phyloP scores from a whole-genome alignment of 176 grass and related monocot genomes.

The Juncus effusus region DNA sequence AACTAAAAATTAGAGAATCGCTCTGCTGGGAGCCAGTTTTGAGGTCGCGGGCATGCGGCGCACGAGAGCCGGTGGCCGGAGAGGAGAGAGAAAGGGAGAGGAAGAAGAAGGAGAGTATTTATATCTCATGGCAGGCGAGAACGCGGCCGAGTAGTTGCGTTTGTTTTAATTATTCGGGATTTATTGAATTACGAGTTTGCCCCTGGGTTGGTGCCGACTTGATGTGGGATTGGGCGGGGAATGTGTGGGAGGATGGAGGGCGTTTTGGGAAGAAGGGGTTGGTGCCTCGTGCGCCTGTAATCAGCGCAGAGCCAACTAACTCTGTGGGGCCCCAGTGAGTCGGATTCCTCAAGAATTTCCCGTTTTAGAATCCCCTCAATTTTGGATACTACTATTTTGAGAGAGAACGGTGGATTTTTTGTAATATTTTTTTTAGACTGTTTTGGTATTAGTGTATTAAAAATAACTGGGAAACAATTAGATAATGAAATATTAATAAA shows the following conservation, averaged over 20 bases:
- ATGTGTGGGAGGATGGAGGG: neutral
- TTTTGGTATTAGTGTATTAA: too few relatives aligned
- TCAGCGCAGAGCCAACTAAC: conserved; percentile 19
- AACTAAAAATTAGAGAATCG: neutral
- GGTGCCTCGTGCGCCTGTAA: conserved; percentile 10
- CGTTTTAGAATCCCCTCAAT: too few relatives aligned
- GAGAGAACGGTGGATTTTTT: too few relatives aligned
- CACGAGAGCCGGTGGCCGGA: conserved; percentile 14
- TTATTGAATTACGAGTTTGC: conserved; percentile 7
- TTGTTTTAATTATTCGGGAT: conserved; percentile 2
- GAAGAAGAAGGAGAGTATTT: neutral
- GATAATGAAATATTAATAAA: too few relatives aligned
- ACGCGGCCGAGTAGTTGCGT: conserved; percentile 33
- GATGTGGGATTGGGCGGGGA: neutral
- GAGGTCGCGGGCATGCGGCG: neutral
- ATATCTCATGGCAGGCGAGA: neutral
- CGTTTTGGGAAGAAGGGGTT: conserved; percentile 12
- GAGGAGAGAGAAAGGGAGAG: neutral
- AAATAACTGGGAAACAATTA: too few relatives aligned
- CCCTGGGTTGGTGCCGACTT: neutral
- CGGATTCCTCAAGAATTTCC: too few relatives aligned
- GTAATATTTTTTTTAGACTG: too few relatives aligned
- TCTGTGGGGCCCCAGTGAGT: too few relatives aligned
- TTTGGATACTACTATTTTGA: too few relatives aligned
- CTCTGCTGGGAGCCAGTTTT: neutral